Base-by-base conservation (phyloP, 1,139 yeast species). In the Candida neerlandica region DNA sequence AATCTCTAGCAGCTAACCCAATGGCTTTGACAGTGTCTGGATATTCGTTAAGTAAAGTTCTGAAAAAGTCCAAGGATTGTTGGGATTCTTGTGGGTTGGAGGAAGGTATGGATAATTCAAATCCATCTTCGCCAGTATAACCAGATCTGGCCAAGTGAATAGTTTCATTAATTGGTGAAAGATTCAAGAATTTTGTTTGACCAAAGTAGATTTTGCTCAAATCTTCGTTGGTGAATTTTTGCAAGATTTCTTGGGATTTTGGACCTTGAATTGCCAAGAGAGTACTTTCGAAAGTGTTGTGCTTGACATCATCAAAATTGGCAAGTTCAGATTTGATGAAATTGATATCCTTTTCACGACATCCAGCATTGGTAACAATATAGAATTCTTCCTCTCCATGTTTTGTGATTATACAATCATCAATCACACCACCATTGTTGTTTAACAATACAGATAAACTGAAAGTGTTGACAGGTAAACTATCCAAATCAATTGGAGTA, bases 41-140 rank as follows among this genome's bases (percentile, higher is more conserved):
- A 52, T 73, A 71, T 45, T 78, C 78, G 47, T 73, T 79, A 44
- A 91, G 69, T 51, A 94, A 70, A 12, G 80, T 73, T 54, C 79
- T 72, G 50, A 95, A 84, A 58, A 94, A 82, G 2, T 79, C 82
- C 45, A 74, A 68, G 2, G 94, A 85, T 51, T 69, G 65, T 33
- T 61, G 56, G 5, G 63, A 55, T 46, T 82, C 82, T 5, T 69
- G 66, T 10, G 70, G 71, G 49, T 79, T 78, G 12, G 66, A 51
- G 3, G 79, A 73, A 15, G 94, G 89, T 52, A 94, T 84, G 10
- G 96, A 86, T 53, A 94, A 80, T 64, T 94, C 99, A 67, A 94
- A 92, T 1, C 99, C 99, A 65, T 94, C 99, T 70, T 94, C 99
- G 29, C 99, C 99, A 4, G 99, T 94, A 73, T 94, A 94, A 1